Evolutionary conservation across 176 grass and related monocot genomes (phyloP).

Genomic region (Zea luxurians): DNA sequence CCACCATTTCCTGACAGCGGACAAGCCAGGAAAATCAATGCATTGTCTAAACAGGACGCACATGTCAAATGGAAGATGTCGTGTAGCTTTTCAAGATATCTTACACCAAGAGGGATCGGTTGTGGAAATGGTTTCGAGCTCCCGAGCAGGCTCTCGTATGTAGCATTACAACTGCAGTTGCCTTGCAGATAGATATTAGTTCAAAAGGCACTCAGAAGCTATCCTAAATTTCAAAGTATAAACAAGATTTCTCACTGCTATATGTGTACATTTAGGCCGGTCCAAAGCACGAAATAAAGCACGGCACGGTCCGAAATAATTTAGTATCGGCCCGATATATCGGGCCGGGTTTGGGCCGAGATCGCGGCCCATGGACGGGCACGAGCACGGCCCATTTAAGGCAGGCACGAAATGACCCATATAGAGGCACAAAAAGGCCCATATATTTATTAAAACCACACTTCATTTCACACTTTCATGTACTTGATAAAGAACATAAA

Average conservation of each 20-base stretch:
- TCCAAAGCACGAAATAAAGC: too few relatives aligned
- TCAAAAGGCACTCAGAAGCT: slow-evolving; percentile 24
- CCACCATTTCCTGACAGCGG: slow-evolving; percentile 82
- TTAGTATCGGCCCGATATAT: too few relatives aligned
- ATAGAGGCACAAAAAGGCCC: too few relatives aligned
- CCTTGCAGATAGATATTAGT: neutral
- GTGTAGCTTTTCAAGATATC: slow-evolving; percentile 2
- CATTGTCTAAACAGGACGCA: neutral
- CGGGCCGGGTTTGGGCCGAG: too few relatives aligned
- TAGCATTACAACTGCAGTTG: slow-evolving; percentile 77
- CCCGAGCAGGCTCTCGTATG: slow-evolving; percentile 83
- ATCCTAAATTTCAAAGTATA: slow-evolving; percentile 15
- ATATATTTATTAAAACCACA: too few relatives aligned
- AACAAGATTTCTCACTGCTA: slow-evolving; percentile 20
- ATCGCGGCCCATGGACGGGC: too few relatives aligned
- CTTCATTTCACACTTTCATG: too few relatives aligned
- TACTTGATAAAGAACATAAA: too few relatives aligned
- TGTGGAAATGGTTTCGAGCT: slow-evolving; percentile 77
- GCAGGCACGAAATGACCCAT: too few relatives aligned
- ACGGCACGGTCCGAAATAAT: too few relatives aligned
- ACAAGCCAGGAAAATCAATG: slow-evolving; percentile 14
- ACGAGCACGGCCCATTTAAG: too few relatives aligned
- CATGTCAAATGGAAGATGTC: neutral
- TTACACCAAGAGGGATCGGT: slow-evolving; percentile 78
- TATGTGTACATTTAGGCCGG: too few relatives aligned